phyloP scores from a whole-genome alignment of 352 stramenopile genomes.

The Globisporangium emineosum region DNA sequence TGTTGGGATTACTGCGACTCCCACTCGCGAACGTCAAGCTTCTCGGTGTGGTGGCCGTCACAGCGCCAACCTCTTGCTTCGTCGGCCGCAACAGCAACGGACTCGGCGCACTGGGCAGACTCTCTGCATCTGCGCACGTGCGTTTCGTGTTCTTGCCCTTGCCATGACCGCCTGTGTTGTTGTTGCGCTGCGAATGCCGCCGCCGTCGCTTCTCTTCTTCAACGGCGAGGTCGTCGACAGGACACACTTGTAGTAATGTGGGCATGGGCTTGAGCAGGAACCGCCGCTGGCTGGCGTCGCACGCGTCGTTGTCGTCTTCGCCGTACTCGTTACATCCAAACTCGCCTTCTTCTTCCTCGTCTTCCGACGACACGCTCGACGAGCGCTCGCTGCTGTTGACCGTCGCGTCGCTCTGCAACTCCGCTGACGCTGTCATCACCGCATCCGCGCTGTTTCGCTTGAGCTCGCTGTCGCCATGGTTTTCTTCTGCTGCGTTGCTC shows the following conservation, averaged over 20 bases:
- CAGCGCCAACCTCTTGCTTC: constrained; percentile 17
- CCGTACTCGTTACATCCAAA: constrained; percentile 18
- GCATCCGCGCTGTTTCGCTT: neutral
- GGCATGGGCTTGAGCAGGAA: constrained; percentile 76
- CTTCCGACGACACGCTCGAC: constrained; percentile 12
- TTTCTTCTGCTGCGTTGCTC: neutral
- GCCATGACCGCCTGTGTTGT: constrained; percentile 8
- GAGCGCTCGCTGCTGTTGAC: constrained; percentile 19
- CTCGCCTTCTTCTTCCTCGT: constrained; percentile 1
- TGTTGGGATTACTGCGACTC: neutral
- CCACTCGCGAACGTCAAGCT: neutral
- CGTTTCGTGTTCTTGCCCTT: constrained; percentile 45
- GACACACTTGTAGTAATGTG: constrained; percentile 62
- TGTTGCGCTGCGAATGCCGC: constrained; percentile 30
- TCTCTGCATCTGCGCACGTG: constrained; percentile 51
- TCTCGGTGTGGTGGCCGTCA: constrained; percentile 11
- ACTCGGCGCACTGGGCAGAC: constrained; percentile 44
- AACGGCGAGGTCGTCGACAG: constrained; percentile 67
- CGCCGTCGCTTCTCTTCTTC: constrained; percentile 79
- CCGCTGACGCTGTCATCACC: neutral
- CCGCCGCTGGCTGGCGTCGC: constrained; percentile 5
- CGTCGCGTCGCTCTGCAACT: constrained; percentile 14
- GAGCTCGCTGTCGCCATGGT: neutral
- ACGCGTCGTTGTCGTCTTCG: constrained; percentile 2
- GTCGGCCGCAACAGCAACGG: constrained; percentile 19